Evolutionary conservation across 768 basidiomycete species (phyloP).

Genomic region (Agrocybe praecox): DNA sequence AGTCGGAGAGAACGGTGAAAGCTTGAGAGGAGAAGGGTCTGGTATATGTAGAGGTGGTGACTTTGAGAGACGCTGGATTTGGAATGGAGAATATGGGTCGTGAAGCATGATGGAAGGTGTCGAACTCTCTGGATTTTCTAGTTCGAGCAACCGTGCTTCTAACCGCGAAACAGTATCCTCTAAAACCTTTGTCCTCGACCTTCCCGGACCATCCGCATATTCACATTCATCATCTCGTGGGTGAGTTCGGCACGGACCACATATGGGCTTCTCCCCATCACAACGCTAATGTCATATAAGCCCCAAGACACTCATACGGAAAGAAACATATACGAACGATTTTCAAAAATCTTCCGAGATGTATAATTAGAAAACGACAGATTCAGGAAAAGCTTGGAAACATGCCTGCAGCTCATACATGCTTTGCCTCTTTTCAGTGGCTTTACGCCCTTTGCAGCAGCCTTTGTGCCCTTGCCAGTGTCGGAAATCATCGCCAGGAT

Average conservation of each 20-base stretch:
- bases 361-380: constrained; percentile 3
- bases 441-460: constrained; percentile 33
- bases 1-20: constrained; percentile 47
- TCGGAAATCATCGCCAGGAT: constrained; percentile 42
- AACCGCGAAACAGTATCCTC: constrained; percentile 62
- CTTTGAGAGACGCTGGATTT: constrained; percentile 32
- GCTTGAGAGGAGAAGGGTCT: constrained; percentile 29
- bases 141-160: constrained; percentile 56
- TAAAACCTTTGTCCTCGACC: constrained; percentile 59
- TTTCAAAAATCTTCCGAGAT: constrained; percentile 43
- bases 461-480: constrained; percentile 32
- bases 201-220: constrained; percentile 64
- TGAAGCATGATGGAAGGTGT: constrained; percentile 51
- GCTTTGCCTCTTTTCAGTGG: constrained; percentile 57
- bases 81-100: constrained; percentile 47
- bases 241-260: constrained; percentile 61
- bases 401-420: constrained; percentile 56
- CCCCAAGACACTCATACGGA: neutral
- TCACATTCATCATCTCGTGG: constrained; percentile 71
- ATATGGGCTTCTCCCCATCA: constrained; percentile 64
- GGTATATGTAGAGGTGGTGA: constrained; percentile 35
- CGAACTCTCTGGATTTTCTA: constrained; percentile 53
- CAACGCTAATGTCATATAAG: constrained; percentile 47
- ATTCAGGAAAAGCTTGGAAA: constrained; percentile 5
- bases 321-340: constrained; percentile 36